Conservation (phyloP, 108 stramenopile species). For the Cyclotella baltica region DNA sequence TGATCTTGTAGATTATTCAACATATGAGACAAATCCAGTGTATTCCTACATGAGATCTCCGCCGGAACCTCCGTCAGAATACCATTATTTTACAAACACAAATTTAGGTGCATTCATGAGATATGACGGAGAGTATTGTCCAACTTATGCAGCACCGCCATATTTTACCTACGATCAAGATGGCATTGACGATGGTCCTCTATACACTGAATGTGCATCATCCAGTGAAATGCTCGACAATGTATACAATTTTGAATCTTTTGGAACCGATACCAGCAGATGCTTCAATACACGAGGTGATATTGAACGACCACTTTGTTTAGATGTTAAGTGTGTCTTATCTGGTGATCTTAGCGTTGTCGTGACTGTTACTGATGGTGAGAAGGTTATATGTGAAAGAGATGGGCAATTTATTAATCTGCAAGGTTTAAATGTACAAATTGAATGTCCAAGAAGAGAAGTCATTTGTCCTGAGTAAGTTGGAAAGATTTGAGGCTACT, state of each 20-base stretch:
- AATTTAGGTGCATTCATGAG: constrained; percentile 20
- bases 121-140: constrained; percentile 38
- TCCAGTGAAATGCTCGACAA: constrained; percentile 7
- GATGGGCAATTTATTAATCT: constrained; percentile 29
- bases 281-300: constrained; percentile 37
- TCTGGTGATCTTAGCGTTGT: constrained; percentile 7
- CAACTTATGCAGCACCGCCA: constrained; percentile 32
- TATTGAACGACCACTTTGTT: constrained; percentile 30
- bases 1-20: constrained; percentile 36
- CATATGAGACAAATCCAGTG: constrained; percentile 19
- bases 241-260: constrained; percentile 30
- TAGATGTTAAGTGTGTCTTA: constrained; percentile 16
- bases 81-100: constrained; percentile 29
- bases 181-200: constrained; percentile 13
- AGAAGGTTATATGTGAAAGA: constrained; percentile 24
- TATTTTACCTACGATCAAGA: constrained; percentile 10
- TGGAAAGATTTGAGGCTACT: not conserved
- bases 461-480: constrained; percentile 35
- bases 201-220: constrained; percentile 20
- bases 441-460: constrained; percentile 32
- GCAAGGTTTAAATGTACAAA: constrained; percentile 12
- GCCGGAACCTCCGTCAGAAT: constrained; percentile 7
- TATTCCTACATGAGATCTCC: constrained; percentile 16
- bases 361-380: constrained; percentile 23
- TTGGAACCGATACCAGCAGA: constrained; percentile 14